Evolutionary conservation across 1,284 basidiomycete genomes (phyloP).

Genomic region (Heterobasidion annosum): DNA sequence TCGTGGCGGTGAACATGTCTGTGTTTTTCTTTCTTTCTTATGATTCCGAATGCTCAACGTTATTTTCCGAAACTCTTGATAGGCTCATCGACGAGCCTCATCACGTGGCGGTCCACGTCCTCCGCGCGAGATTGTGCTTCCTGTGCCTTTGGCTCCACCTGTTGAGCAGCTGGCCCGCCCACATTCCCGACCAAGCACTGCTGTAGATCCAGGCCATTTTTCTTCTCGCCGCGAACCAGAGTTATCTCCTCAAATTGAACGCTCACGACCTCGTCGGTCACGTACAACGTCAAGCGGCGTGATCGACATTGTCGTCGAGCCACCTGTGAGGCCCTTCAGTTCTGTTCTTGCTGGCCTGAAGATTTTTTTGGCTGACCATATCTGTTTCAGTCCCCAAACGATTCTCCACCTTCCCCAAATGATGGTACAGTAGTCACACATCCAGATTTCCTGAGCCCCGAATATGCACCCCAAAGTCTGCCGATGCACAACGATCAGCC

Average conservation of each 20-base stretch:
- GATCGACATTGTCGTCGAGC: constrained; percentile 25
- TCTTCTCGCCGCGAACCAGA: no score
- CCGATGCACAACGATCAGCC: neutral
- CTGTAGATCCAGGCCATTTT: no score
- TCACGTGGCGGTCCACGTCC: constrained; percentile 5
- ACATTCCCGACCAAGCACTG: neutral
- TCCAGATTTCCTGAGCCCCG: constrained; percentile 11
- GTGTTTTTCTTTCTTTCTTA: no score
- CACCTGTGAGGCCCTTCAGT: constrained; percentile 18
- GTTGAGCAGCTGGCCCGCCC: constrained; percentile 3
- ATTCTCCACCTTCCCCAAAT: constrained; percentile 9
- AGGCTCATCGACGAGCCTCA: neutral
- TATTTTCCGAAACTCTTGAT: no score
- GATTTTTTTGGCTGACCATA: neutral
- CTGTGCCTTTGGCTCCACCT: constrained; percentile 7
- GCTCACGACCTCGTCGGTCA: constrained; percentile 12
- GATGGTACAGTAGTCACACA: constrained; percentile 1
- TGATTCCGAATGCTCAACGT: no score
- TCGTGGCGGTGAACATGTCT: neutral
- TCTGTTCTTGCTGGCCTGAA: neutral
- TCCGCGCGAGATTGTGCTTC: constrained; percentile 7
- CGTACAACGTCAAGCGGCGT: constrained; percentile 19
- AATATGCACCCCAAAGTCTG: constrained; percentile 5
- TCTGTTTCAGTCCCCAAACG: constrained; percentile 6
- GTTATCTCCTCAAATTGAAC: neutral